phyloP scores from a whole-genome alignment of 2,329 filamentous ascomycete species.

The Periconia digitata region DNA sequence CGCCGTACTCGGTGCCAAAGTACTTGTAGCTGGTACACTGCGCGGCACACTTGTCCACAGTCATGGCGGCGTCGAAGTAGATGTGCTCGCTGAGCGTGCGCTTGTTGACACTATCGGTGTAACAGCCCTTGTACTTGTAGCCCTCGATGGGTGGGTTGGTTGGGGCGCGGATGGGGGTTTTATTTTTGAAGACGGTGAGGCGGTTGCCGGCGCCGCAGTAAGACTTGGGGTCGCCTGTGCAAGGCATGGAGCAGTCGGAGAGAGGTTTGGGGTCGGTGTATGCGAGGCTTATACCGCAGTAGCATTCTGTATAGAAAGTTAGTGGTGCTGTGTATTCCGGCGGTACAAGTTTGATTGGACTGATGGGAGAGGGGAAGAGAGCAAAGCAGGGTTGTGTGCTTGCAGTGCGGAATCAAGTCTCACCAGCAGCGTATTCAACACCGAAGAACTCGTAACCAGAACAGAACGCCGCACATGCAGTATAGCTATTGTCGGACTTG shows the following conservation, averaged over 20 bases:
- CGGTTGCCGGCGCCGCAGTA: constrained; percentile 21
- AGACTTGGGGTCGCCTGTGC: constrained; percentile 14
- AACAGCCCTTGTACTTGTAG: constrained; percentile 27
- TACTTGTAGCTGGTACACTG: constrained; percentile 12
- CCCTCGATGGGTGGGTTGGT: constrained; percentile 14
- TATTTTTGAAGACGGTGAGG: constrained; percentile 21
- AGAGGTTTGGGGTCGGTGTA: constrained; percentile 16
- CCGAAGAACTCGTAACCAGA: constrained; percentile 24
- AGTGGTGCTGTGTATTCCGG: too few species aligned
- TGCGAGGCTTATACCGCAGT: constrained; percentile 44
- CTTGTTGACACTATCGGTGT: constrained; percentile 16
- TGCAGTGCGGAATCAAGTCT: not conserved
- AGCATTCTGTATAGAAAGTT: constrained; percentile 17
- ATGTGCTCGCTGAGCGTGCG: constrained; percentile 13
- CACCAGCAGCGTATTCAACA: constrained; percentile 21
- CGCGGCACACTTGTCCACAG: constrained; percentile 17
- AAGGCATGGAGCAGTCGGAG: constrained; percentile 21
- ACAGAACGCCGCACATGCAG: constrained; percentile 20
- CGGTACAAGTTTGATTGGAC: not conserved
- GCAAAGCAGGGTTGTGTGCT: not conserved
- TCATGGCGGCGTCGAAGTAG: constrained; percentile 10
- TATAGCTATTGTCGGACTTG: constrained; percentile 14
- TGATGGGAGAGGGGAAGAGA: too few species aligned
- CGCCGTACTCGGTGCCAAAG: constrained; percentile 19
- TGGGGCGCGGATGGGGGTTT: constrained; percentile 3